Evolutionary conservation across 805 yeast species (phyloP), one percentile per base, ranked within the genome.

Genomic region (Starmerella khaoyaiensis): DNA sequence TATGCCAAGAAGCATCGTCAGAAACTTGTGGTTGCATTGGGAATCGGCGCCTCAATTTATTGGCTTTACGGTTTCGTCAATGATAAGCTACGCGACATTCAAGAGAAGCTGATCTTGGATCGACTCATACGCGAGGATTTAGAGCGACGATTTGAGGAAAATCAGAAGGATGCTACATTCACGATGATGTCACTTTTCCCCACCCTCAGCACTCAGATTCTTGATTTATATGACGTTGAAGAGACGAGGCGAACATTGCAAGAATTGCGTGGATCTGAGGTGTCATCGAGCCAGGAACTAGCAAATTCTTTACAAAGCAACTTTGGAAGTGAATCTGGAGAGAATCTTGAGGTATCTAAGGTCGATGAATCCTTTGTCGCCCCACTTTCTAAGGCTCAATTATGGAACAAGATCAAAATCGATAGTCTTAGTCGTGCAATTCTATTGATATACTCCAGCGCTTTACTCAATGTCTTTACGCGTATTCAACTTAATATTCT

Each of bases 131-230:
- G 68, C 35, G 81, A 75, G 46, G 78, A 74, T 41, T 78, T 86
- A 41, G 76, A 76, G 48, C 68, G 90, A 48, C 63, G 96, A 40
- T 87, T 84, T 51, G 74, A 79, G 35, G 95, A 84, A 62, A 87
- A 95, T 9, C 96, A 86, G 53, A 76, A 76, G 48, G 97, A 87
- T 58, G 81, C 94, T 32, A 67, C 79, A 36, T 74, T 74, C 61
- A 87, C 96, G 0, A 72, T 86, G 36, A 65, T 80, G 54, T 86
- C 93, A 4, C 65, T 87, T 44, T 63, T 81, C 33, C 93, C 94
- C 1, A 81, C 82, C 4, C 62, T 86, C 29, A 67, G 76, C 5
- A 68, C 68, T 21, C 82, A 80, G 12, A 68, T 82, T 6, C 58
- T 75, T 40, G 71, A 68, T 16, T 63, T 63, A 37, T 63, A 77